phyloP scores from a whole-genome alignment of 148 eudicot genomes.

The Suaeda aralocaspica region DNA sequence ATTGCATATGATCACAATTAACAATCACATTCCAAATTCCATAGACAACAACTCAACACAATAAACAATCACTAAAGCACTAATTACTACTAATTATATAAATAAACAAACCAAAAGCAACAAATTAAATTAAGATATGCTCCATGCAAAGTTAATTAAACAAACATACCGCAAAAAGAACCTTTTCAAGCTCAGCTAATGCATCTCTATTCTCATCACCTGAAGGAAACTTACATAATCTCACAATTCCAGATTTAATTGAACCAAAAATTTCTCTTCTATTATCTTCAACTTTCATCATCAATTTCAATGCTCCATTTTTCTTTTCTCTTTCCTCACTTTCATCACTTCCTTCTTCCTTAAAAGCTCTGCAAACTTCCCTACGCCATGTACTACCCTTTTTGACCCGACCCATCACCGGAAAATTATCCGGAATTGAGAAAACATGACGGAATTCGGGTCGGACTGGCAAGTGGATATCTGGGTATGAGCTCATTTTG shows the following conservation, averaged over 20 bases:
- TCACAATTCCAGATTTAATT: conserved; percentile 47
- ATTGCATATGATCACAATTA: background rate
- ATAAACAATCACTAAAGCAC: background rate
- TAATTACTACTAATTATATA: background rate
- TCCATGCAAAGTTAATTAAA: too few relatives aligned
- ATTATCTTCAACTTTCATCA: conserved; percentile 9
- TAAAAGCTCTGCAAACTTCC: conserved; percentile 54
- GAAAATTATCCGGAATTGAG: conserved; percentile 17
- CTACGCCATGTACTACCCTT: conserved; percentile 29
- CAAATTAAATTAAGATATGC: background rate
- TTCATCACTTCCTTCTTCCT: conserved; percentile 28
- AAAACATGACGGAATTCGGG: conserved; percentile 38
- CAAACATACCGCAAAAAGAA: conserved; percentile 46
- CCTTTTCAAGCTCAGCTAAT: conserved; percentile 54
- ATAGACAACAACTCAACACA: too few relatives aligned
- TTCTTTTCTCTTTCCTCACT: conserved; percentile 30
- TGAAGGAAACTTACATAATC: conserved; percentile 52
- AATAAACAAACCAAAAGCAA: background rate
- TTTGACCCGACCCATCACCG: conserved; percentile 20
- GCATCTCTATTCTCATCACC: conserved; percentile 36
- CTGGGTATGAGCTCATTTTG: conserved; percentile 38
- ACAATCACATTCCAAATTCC: too few relatives aligned
- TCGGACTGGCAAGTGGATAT: conserved; percentile 27
- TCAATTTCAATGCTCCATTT: conserved; percentile 2
- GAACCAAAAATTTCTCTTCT: conserved; percentile 22